Evolutionary conservation across 208 protist genomes (phyloP).

Genomic region (Leishmania tarentolae): DNA sequence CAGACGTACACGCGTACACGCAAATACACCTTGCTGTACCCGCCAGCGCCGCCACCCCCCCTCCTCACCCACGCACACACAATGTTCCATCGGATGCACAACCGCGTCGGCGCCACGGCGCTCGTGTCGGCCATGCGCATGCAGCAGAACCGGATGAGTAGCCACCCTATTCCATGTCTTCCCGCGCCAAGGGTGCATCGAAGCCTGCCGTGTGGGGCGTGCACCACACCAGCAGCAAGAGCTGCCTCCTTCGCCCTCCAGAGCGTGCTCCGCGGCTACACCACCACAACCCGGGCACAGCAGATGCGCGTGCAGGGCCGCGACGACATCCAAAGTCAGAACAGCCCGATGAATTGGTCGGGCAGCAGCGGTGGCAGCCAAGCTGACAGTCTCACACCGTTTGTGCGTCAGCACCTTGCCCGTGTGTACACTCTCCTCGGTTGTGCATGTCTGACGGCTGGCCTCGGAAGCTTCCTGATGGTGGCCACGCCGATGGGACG

Average conservation of each 20-base stretch:
- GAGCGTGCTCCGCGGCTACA: slow-evolving; percentile 17
- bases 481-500: slow-evolving; percentile 76
- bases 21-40: not conserved
- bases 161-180: not conserved
- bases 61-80: not conserved
- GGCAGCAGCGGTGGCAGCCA: slow-evolving; percentile 47
- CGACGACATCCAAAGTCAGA: slow-evolving; percentile 42
- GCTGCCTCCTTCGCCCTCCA: slow-evolving; percentile 12
- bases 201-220: not conserved
- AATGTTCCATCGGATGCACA: slow-evolving; percentile 23
- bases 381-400: slow-evolving; percentile 76
- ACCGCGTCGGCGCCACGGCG: slow-evolving; percentile 15
- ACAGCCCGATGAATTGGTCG: slow-evolving; percentile 50
- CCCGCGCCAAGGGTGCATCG: not conserved
- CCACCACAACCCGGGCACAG: slow-evolving; percentile 12
- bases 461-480: slow-evolving; percentile 81
- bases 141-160: slow-evolving; percentile 4
- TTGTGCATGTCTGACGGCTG: slow-evolving; percentile 46
- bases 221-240: not conserved
- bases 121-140: slow-evolving; percentile 16
- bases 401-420: slow-evolving; percentile 82
- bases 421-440: slow-evolving; percentile 83
- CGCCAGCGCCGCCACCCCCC: not conserved
- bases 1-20: slow-evolving; percentile 5
- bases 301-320: slow-evolving; percentile 43